Evolutionary conservation across 345 rosid species (phyloP).

Genomic region (Limnanthes douglasii): DNA sequence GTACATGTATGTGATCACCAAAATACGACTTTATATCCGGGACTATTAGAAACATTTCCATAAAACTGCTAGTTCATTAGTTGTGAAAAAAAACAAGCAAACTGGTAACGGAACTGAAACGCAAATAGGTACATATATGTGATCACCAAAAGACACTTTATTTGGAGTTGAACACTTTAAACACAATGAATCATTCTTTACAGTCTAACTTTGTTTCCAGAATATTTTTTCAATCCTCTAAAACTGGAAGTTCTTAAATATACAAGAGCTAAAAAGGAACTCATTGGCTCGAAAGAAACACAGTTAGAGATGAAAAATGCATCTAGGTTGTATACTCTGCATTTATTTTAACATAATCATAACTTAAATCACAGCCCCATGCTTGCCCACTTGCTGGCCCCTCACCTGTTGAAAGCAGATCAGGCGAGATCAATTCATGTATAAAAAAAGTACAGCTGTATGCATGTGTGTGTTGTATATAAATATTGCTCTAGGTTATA

Average conservation of each 20-base stretch:
- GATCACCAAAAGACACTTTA: neutral
- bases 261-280: too few species aligned
- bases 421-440: neutral
- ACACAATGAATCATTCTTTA: neutral
- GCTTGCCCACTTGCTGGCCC: conserved; percentile 55
- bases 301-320: neutral
- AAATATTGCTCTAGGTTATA: too few species aligned
- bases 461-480: too few species aligned
- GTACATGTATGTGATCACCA: too few species aligned
- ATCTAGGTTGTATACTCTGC: conserved; percentile 77
- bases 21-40: too few species aligned
- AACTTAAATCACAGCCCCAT: conserved; percentile 86
- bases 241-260: too few species aligned
- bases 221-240: neutral
- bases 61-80: too few species aligned
- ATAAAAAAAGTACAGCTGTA: too few species aligned
- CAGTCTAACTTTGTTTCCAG: neutral
- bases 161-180: conserved; percentile 2
- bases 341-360: conserved; percentile 75
- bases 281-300: conserved; percentile 5
- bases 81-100: too few species aligned
- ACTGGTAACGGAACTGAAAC: too few species aligned
- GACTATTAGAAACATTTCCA: too few species aligned
- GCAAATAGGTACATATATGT: too few species aligned
- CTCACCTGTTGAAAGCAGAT: conserved; percentile 24